Percentiles rank a stretch among this genome's conserved stretches.
Conservation (phyloP, 768 basidiomycete genomes). For the Lactarius vividus region DNA sequence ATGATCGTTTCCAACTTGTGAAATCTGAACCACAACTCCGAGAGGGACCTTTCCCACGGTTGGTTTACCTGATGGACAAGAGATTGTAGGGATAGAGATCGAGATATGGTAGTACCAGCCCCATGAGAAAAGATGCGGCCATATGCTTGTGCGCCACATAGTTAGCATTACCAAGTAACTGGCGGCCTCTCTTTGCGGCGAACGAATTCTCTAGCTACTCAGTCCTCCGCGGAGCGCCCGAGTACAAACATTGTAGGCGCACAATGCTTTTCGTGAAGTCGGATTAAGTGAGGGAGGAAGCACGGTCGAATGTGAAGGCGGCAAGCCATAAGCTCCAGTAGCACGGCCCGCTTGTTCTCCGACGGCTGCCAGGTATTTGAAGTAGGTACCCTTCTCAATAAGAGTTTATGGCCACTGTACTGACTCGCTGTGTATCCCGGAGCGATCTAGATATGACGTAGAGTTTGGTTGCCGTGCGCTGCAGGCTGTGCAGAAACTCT, state of each 20-base stretch:
- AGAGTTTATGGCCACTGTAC: background rate
- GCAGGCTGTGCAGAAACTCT: too few species aligned
- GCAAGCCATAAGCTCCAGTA: background rate
- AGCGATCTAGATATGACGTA: background rate
- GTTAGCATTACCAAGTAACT: background rate
- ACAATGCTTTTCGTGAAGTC: too few species aligned
- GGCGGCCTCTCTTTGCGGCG: background rate
- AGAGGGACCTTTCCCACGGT: background rate
- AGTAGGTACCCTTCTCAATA: background rate
- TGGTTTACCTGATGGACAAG: background rate
- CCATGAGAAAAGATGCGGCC: background rate
- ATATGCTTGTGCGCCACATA: background rate
- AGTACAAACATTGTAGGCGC: too few species aligned
- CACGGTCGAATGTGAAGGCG: background rate
- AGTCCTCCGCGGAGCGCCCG: background rate
- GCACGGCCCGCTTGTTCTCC: background rate
- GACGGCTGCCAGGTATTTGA: too few species aligned
- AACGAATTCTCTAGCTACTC: background rate
- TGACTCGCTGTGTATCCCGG: background rate
- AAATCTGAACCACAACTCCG: too few species aligned
- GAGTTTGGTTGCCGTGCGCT: background rate
- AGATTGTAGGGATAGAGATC: too few species aligned
- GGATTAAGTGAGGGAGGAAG: too few species aligned
- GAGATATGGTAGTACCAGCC: too few species aligned
- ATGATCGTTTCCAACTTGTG: too few species aligned